Percentiles rank a stretch among this genome's conserved stretches.
Evolutionary conservation across 768 basidiomycete species (phyloP).

Genomic region (Suillus lakei): DNA sequence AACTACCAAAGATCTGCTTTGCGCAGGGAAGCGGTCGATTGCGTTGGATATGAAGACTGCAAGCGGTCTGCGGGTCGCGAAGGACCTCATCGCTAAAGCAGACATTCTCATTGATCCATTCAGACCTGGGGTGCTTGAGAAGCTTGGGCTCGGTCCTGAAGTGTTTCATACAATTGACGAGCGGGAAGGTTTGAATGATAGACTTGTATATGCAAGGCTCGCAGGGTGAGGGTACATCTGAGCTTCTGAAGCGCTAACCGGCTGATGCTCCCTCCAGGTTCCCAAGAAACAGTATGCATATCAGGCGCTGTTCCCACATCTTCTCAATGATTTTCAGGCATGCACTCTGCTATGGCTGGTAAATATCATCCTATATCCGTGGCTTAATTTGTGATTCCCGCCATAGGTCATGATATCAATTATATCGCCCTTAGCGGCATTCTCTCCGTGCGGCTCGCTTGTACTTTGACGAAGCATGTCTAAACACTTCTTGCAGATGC

Average conservation of each 20-base stretch:
- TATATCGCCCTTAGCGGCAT: slow-evolving; percentile 82
- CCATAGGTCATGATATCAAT: slow-evolving; percentile 80
- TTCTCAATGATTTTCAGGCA: slow-evolving; percentile 48
- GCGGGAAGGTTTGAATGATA: slow-evolving; percentile 57
- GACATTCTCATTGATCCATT: slow-evolving; percentile 87
- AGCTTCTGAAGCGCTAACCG: slow-evolving; percentile 5
- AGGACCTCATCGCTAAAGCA: slow-evolving; percentile 63
- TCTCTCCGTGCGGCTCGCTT: slow-evolving; percentile 54
- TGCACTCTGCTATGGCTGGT: slow-evolving; percentile 81
- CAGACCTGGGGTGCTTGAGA: slow-evolving; percentile 82
- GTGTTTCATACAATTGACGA: slow-evolving; percentile 62
- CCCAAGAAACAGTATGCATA: slow-evolving; percentile 57
- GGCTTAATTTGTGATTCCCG: slow-evolving; percentile 2
- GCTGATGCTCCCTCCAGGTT: slow-evolving; percentile 45
- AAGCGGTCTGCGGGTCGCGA: slow-evolving; percentile 58
- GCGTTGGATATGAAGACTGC: slow-evolving; percentile 67
- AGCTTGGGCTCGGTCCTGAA: slow-evolving; percentile 75
- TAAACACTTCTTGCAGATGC: slow-evolving; percentile 48
- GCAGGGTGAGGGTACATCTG: slow-evolving; percentile 56
- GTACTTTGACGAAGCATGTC: not conserved
- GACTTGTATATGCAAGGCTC: slow-evolving; percentile 74
- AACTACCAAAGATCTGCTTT: slow-evolving; percentile 55
- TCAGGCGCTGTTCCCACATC: slow-evolving; percentile 1
- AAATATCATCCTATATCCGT: slow-evolving; percentile 21
- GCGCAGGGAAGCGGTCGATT: slow-evolving; percentile 78